Base-by-base conservation (phyloP, 352 stramenopile species). In the Phytophthora colocasiae region DNA sequence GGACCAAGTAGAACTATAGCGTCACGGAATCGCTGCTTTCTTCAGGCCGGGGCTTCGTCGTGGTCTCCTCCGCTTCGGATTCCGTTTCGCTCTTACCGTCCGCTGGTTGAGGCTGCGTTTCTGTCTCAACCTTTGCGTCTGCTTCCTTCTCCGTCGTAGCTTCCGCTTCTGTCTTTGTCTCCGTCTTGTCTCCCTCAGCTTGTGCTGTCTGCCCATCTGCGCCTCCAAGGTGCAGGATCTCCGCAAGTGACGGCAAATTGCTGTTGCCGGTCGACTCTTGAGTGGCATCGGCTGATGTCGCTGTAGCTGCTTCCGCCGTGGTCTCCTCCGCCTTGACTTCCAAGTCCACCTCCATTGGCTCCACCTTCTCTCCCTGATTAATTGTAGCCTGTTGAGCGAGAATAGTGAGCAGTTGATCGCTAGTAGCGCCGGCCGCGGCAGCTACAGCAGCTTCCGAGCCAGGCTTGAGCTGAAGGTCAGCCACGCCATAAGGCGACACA, bases 171-270 rank as follows among this genome's bases (percentile, higher is more conserved):
- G 24, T 34, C 31, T 47, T 38, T 8, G 9, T 9, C 47, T 14
- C 59, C 53, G 6, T n/a, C 38, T 66, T 54, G 6, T 54, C 41
- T 7, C 10, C 57, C 46, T 64, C 19, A 22, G 22, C 46, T 60
- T 34, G 12, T 14, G 24, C 24, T 29, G 45, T 14, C 14, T 64
- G 56, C 39, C 17, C 67, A 52, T 75, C 67, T 9, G 56, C 51
- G 1, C 79, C 81, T n/a, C 78, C 74, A 4, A 93, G 71, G 54
- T 93, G 85, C 46, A 93, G 56, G 55, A 93, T 93, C 71, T 93
- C 65, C 1, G 85, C 76, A 17, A 93, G 66, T 6, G 85, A 89
- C 29, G 85, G 85, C 50, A 93, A 59, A 19, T 85, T 76, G 40
- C 70, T 81, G 69, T 78, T 89, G 36, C 34, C 38, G 1, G 67